Evolutionary conservation across 129 eudicot species (phyloP).

Genomic region (Centaurea solstitialis): DNA sequence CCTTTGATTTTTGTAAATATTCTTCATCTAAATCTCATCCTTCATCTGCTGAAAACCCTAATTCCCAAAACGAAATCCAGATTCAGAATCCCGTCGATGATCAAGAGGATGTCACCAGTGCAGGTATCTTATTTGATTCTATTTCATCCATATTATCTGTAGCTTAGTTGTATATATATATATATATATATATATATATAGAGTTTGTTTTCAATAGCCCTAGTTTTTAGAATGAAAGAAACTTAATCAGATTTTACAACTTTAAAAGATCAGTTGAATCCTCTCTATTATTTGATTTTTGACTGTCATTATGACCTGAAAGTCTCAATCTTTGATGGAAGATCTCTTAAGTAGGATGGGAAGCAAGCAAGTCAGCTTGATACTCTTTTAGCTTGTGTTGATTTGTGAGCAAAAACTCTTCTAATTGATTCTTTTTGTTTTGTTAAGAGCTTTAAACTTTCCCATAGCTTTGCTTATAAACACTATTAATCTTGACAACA

Average conservation of each 20-base stretch:
- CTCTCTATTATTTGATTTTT: background rate
- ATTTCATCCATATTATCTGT: background rate
- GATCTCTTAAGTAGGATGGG: background rate
- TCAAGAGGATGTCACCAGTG: constrained; percentile 26
- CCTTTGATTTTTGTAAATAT: background rate
- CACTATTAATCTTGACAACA: background rate
- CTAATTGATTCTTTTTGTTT: no score
- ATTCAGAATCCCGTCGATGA: constrained; percentile 3
- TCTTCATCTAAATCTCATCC: constrained; percentile 16
- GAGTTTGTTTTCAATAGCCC: background rate
- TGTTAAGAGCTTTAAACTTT: no score
- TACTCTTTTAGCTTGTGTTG: no score
- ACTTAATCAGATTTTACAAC: no score
- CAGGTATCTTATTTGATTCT: constrained; percentile 9
- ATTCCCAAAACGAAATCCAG: constrained; percentile 19
- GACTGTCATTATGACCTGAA: background rate
- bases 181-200: no score
- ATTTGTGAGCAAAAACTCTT: no score
- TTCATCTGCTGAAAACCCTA: constrained; percentile 15
- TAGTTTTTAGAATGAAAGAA: background rate
- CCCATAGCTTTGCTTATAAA: constrained; percentile 5
- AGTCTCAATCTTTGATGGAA: background rate
- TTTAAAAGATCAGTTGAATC: constrained; percentile 8
- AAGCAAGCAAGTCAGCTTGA: no score
- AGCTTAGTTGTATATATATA: background rate